A percentile compares a stretch with the other conserved stretches of the same genome.
Evolutionary conservation across 768 basidiomycete species (phyloP).

Genomic region (Scleroderma citrinum): DNA sequence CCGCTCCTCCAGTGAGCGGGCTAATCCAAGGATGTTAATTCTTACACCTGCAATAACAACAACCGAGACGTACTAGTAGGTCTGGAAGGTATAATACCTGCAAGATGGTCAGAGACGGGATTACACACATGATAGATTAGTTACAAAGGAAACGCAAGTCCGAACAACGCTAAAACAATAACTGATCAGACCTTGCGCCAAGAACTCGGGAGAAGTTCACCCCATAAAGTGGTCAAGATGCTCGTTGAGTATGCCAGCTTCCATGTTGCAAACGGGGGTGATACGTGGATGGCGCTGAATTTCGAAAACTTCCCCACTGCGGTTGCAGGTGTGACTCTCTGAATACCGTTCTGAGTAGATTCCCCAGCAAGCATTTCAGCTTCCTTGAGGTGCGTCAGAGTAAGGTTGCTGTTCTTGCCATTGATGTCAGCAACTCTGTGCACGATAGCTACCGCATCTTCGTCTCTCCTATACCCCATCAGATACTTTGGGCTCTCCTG

Average conservation of each 20-base stretch:
- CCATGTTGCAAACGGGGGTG: conserved; percentile 43
- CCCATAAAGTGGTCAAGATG: conserved; percentile 48
- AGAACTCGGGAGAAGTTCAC: conserved; percentile 13
- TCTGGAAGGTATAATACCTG: conserved; percentile 50
- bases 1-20: conserved; percentile 57
- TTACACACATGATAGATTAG: conserved; percentile 7
- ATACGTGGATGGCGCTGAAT: conserved; percentile 38
- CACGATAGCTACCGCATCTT: conserved; percentile 56
- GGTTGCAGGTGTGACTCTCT: conserved; percentile 31
- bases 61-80: no score
- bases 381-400: conserved; percentile 42
- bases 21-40: conserved; percentile 27
- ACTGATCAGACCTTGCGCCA: background rate
- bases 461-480: conserved; percentile 61
- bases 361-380: conserved; percentile 9
- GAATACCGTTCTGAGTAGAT: conserved; percentile 3
- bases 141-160: conserved; percentile 67
- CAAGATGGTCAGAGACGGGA: background rate
- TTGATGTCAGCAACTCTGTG: conserved; percentile 60
- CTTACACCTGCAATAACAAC: background rate
- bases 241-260: conserved; percentile 45
- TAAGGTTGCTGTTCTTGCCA: conserved; percentile 42
- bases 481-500: conserved; percentile 69
- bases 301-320: conserved; percentile 33
- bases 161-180: conserved; percentile 54